Evolutionary conservation across 2,329 filamentous ascomycete genomes (phyloP).

Genomic region (Fusarium sp.): DNA sequence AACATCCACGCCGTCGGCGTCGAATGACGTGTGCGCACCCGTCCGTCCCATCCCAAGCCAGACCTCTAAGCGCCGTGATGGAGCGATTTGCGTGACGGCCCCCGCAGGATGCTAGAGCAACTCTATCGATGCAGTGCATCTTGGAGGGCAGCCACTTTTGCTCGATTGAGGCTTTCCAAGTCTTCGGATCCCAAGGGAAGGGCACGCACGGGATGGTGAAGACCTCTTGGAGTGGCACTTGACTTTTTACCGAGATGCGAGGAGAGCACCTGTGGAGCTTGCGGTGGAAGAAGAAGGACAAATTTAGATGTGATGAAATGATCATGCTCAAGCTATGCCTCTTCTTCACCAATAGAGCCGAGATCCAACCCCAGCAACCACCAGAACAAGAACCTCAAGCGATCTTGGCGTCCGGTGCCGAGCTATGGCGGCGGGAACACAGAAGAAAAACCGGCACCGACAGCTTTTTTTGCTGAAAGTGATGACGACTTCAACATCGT

Average conservation of each 20-base stretch:
- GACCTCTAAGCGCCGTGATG: slow-evolving; percentile 41
- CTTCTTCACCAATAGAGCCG: slow-evolving; percentile 34
- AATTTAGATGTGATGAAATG: slow-evolving; percentile 13
- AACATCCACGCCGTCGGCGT: slow-evolving; percentile 38
- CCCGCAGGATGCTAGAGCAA: slow-evolving; percentile 26
- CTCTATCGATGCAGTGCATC: slow-evolving; percentile 4
- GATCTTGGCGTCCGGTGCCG: slow-evolving; percentile 36
- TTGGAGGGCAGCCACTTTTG: background rate
- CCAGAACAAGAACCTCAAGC: slow-evolving; percentile 26
- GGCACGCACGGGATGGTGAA: slow-evolving; percentile 33
- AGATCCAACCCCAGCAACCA: slow-evolving; percentile 22
- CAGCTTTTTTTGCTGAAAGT: background rate
- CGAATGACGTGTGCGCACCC: slow-evolving; percentile 40
- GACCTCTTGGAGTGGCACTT: slow-evolving; percentile 15
- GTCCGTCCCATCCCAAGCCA: slow-evolving; percentile 12
- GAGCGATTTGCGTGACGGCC: slow-evolving; percentile 29
- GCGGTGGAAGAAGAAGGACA: slow-evolving; percentile 28
- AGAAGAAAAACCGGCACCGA: slow-evolving; percentile 19
- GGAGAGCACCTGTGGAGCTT: slow-evolving; percentile 27
- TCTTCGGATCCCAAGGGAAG: slow-evolving; percentile 21
- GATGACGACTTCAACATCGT: slow-evolving; percentile 2
- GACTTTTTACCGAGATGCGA: slow-evolving; percentile 20
- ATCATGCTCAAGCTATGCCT: slow-evolving; percentile 12
- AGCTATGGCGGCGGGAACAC: slow-evolving; percentile 12
- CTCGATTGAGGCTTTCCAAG: background rate